Percentiles rank a stretch among this genome's conserved stretches.
phyloP scores from a whole-genome alignment of 192 early-diverging fungal genomes.

The Hyaloraphidium curvatum region DNA sequence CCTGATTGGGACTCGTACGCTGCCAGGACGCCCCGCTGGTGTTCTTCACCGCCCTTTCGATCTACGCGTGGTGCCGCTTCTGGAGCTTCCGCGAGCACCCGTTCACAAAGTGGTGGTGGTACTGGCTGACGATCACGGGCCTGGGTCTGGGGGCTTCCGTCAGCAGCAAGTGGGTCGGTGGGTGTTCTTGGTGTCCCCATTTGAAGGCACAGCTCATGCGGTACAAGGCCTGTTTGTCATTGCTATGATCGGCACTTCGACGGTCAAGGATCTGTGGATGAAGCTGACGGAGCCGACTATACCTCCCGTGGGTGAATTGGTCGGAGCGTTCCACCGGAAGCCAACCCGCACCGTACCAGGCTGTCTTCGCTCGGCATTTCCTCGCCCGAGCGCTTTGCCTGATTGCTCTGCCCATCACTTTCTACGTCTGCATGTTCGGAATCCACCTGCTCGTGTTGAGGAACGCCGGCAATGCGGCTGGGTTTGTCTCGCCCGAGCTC shows the following conservation, averaged over 20 bases:
- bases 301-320: too few species aligned
- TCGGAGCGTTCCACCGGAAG: conserved; percentile 11
- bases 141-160: conserved; percentile 16
- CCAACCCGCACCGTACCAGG: neutral
- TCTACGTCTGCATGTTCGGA: conserved; percentile 25
- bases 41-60: conserved; percentile 28
- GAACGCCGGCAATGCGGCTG: conserved; percentile 16
- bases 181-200: conserved; percentile 6
- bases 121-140: conserved; percentile 19
- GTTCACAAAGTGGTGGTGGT: conserved; percentile 28
- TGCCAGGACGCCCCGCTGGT: conserved; percentile 24
- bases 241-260: conserved; percentile 25
- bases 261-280: conserved; percentile 25
- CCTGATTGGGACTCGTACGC: too few species aligned
- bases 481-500: conserved; percentile 35
- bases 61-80: conserved; percentile 27
- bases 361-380: conserved; percentile 20
- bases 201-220: neutral
- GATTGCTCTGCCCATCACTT: conserved; percentile 21
- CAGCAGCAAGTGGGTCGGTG: conserved; percentile 36
- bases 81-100: conserved; percentile 18
- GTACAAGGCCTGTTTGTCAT: conserved; percentile 24
- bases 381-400: conserved; percentile 23
- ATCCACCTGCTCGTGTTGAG: conserved; percentile 25
- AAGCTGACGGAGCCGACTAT: conserved; percentile 19